Evolutionary conservation across 805 yeast genomes (phyloP).

Genomic region (Nakazawaea anatomiae): DNA sequence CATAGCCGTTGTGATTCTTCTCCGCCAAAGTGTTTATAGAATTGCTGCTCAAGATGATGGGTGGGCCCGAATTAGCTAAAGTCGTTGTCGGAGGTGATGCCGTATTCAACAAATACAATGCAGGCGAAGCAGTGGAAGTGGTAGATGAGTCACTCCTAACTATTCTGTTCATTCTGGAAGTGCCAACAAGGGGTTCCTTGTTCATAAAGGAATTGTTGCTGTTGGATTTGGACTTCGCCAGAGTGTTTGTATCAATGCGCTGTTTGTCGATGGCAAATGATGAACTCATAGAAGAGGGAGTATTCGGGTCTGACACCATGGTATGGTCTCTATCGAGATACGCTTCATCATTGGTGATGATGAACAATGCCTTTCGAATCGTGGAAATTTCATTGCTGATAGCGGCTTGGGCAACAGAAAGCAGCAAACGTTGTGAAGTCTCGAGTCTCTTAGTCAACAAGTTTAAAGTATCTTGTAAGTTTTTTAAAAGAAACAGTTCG

Average conservation of each 20-base stretch:
- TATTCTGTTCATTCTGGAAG: background rate
- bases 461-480: constrained; percentile 12
- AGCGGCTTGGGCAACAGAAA: constrained; percentile 14
- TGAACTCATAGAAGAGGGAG: constrained; percentile 2
- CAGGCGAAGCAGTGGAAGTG: background rate
- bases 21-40: background rate
- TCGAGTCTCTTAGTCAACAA: constrained; percentile 9
- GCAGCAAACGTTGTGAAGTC: constrained; percentile 10
- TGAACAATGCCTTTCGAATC: constrained; percentile 16
- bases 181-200: background rate
- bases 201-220: background rate
- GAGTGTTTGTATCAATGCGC: background rate
- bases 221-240: background rate
- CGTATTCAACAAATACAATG: background rate
- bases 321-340: background rate
- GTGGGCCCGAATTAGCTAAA: constrained; percentile 2
- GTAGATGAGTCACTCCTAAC: background rate
- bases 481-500: constrained; percentile 12
- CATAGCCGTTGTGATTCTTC: background rate
- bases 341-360: constrained; percentile 15
- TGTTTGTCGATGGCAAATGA: background rate
- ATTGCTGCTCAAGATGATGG: background rate
- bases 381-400: constrained; percentile 20
- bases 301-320: background rate
- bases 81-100: constrained; percentile 3